Evolutionary conservation across 2,329 filamentous ascomycete genomes (phyloP), one percentile per base, ranked within the genome.

Genomic region (Allantophomopsis lycopodina): DNA sequence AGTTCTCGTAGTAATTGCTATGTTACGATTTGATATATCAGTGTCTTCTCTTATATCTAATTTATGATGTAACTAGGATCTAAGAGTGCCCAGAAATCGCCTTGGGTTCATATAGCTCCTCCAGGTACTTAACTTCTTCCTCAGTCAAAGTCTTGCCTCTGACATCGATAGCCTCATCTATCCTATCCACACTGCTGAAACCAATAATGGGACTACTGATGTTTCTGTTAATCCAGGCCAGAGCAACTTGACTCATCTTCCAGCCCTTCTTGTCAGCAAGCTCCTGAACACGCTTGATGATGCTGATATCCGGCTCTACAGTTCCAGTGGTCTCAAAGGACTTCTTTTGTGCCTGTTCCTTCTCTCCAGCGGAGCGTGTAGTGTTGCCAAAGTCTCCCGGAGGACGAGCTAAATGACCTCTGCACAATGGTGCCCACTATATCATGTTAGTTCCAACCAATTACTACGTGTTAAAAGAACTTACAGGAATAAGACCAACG

Each of bases 231-330:
- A 58, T 56, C 73, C 73, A 78, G 6, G 71, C 71, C 40, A 73
- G 59, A 3, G 70, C 66, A 31, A 77, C 65, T 44, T 72, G 66
- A 39, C 64, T 67, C 72, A 76, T 76, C 45, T 62, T 71, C 57
- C 69, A 66, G 0, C 61, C 66, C 49, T 66, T 68, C 60, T 71
- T 73, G 49, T 66, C 61, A 1, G 73, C 71, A 18, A 77, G 44
- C 50, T 76, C 65, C 54, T 74, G 62, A 1, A 77, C 69, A 0
- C 71, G 61, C 30, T 60, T 56, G 31, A 76, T 63, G 38, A 69
- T 76, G 52, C 61, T 58, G 47, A 61, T 60, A 45, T 76, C 71
- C 1, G 55, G 56, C 23, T 70, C 66, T 0, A 47, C 51, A 7
- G 50, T 54, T 48, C 49, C 62, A 50, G 37, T 54, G 3, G 23